Percentiles rank a stretch among this genome's conserved stretches.
phyloP scores from a whole-genome alignment of 176 grass and related monocot genomes.

The Aegilops umbellulata region DNA sequence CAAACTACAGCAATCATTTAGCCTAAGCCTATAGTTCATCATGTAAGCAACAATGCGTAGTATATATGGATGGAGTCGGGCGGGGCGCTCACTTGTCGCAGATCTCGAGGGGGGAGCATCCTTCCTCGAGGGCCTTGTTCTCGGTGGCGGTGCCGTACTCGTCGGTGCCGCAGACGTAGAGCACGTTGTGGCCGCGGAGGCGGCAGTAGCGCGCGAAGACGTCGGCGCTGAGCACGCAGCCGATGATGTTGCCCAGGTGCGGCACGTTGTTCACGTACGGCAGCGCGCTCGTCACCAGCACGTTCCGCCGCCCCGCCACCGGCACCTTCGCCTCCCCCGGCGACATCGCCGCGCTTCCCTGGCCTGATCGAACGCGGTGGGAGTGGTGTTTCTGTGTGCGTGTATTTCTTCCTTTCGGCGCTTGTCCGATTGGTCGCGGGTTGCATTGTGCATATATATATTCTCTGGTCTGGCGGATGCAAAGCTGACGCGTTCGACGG shows the following conservation, averaged over 20 bases:
- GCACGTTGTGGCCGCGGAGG: constrained; percentile 64
- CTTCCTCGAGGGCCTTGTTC: constrained; percentile 87
- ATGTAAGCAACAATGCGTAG: too few species aligned
- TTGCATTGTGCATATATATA: not conserved
- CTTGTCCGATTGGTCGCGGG: not conserved
- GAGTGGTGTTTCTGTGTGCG: not conserved
- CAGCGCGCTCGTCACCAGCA: constrained; percentile 50
- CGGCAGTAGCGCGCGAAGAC: constrained; percentile 83
- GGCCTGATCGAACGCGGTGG: too few species aligned
- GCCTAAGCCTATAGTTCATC: too few species aligned
- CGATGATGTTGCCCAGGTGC: constrained; percentile 44
- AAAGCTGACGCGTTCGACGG: not conserved
- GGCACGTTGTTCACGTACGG: constrained; percentile 60
- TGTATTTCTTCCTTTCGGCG: not conserved
- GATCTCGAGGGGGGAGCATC: constrained; percentile 59
- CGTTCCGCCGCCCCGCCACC: constrained; percentile 39
- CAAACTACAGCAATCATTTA: too few species aligned
- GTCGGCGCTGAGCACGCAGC: constrained; percentile 63
- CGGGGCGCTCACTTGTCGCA: constrained; percentile 67
- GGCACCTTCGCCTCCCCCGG: constrained; percentile 18
- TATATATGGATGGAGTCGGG: too few species aligned
- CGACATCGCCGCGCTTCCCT: not conserved
- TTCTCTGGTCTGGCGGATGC: not conserved
- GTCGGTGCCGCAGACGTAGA: constrained; percentile 88
- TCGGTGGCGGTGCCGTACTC: constrained; percentile 94